Conservation (phyloP, 1,284 basidiomycete species). For the Ganoderma lucidum region DNA sequence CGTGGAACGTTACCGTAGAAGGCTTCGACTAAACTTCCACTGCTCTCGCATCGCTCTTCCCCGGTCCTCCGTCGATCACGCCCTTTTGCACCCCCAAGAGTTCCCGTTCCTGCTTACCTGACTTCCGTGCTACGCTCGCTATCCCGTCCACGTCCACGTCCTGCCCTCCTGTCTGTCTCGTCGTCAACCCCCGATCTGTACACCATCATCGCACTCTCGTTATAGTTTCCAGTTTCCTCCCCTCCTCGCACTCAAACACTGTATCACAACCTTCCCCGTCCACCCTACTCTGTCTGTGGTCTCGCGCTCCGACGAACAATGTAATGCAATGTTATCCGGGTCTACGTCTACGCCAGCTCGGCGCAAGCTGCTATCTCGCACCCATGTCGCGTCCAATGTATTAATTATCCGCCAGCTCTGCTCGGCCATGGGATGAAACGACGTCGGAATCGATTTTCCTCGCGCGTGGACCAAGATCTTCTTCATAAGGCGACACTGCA, state of each 20-base stretch:
- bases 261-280: not conserved
- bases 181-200: not conserved
- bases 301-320: not conserved
- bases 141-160: not conserved
- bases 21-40: conserved; percentile 55
- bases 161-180: not conserved
- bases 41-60: conserved; percentile 10
- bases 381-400: not conserved
- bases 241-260: not conserved
- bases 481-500: not conserved
- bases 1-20: conserved; percentile 73
- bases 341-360: not conserved
- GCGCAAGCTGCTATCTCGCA: not conserved
- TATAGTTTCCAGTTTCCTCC: not conserved
- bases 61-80: not conserved
- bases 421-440: not conserved
- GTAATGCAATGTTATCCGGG: conserved; percentile 10
- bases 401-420: not conserved
- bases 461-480: not conserved
- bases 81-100: not conserved
- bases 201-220: not conserved
- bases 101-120: not conserved
- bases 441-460: not conserved
- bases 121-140: conserved; percentile 11
- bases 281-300: not conserved